Evolutionary conservation across 306 rosid genomes (phyloP).

Genomic region (Heteromeles arbutifolia): DNA sequence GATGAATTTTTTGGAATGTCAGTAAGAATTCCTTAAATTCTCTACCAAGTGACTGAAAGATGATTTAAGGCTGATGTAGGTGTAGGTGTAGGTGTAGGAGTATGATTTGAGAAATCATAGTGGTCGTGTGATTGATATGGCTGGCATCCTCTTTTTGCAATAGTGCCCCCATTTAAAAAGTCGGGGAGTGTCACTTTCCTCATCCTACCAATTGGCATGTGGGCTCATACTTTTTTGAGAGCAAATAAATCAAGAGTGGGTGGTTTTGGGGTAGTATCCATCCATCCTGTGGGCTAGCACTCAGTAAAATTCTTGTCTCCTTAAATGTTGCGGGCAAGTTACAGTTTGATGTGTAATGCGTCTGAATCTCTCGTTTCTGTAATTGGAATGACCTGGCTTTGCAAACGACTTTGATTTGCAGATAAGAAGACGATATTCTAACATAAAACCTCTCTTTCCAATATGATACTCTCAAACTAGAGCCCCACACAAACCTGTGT

Average conservation of each 20-base stretch:
- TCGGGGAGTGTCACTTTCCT: not conserved
- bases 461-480: not conserved
- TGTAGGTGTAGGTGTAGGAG: not conserved
- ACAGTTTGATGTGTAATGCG: too few species aligned
- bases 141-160: not conserved
- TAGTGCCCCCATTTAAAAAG: not conserved
- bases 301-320: not conserved
- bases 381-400: too few species aligned
- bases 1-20: too few species aligned
- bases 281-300: too few species aligned
- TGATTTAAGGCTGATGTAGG: not conserved
- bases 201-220: not conserved
- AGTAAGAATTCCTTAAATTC: not conserved
- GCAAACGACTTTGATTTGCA: not conserved
- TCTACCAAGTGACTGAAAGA: not conserved
- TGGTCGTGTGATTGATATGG: slow-evolving; percentile 2
- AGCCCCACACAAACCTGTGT: not conserved
- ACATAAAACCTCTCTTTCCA: not conserved
- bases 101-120: not conserved
- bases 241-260: not conserved
- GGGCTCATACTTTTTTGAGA: not conserved
- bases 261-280: not conserved
- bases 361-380: too few species aligned
- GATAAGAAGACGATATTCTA: too few species aligned
- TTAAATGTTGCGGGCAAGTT: not conserved